phyloP scores from a whole-genome alignment of 2,329 filamentous ascomycete species.

The Epichloe aotearoae region DNA sequence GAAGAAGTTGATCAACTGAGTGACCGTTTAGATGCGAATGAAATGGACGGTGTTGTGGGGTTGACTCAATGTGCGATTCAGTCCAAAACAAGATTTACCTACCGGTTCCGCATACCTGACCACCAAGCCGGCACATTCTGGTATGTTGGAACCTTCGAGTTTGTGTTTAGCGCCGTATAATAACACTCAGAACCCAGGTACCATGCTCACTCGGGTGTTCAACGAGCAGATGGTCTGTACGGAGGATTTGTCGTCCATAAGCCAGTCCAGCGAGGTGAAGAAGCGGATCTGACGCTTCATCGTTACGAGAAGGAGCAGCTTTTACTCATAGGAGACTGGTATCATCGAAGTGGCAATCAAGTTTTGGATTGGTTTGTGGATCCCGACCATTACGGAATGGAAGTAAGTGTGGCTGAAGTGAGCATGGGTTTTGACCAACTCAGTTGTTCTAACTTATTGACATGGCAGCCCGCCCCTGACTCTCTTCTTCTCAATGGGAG shows the following conservation, averaged over 20 bases:
- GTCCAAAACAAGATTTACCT: conserved; percentile 36
- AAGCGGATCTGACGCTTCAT: conserved; percentile 5
- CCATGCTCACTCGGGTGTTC: conserved; percentile 46
- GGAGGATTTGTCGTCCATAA: conserved; percentile 22
- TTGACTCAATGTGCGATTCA: conserved; percentile 49
- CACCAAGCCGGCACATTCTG: conserved; percentile 43
- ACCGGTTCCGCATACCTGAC: conserved; percentile 42
- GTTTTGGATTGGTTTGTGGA: conserved; percentile 14
- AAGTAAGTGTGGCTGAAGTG: conserved; percentile 5
- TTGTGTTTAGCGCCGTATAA: neutral
- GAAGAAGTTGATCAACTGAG: neutral
- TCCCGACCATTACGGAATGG: conserved; percentile 8
- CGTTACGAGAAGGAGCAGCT: conserved; percentile 21
- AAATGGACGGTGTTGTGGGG: conserved; percentile 51
- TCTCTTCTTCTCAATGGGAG: conserved; percentile 27
- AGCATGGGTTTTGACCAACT: conserved; percentile 6
- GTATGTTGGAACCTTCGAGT: conserved; percentile 24
- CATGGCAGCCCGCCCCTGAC: conserved; percentile 25
- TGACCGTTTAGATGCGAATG: conserved; percentile 24
- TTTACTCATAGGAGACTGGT: conserved; percentile 25
- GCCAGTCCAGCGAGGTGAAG: conserved; percentile 17
- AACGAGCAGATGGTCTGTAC: conserved; percentile 17
- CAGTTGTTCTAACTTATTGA: conserved; percentile 4
- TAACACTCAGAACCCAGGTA: conserved; percentile 27
- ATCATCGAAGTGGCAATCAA: conserved; percentile 22